phyloP scores from a whole-genome alignment of 179 eudicot species.

The Camellia oleifera region DNA sequence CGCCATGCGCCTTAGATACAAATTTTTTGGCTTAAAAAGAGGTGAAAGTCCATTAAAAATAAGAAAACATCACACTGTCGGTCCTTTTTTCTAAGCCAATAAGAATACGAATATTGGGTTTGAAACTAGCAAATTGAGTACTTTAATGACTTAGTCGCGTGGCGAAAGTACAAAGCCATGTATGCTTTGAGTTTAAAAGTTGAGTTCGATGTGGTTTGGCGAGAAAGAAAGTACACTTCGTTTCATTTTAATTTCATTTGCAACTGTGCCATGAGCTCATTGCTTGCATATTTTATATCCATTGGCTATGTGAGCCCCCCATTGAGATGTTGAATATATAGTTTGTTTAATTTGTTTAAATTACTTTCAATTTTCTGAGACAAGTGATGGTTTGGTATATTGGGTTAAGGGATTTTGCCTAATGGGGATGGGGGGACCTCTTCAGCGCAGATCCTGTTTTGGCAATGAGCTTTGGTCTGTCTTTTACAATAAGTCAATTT shows the following conservation, averaged over 20 bases:
- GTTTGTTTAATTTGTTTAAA: background rate
- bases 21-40: background rate
- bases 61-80: background rate
- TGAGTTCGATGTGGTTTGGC: background rate
- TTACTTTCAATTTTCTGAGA: background rate
- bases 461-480: no score
- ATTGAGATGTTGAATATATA: background rate
- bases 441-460: no score
- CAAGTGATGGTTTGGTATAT: no score
- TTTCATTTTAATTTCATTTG: conserved; percentile 15
- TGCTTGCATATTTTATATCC: background rate
- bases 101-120: background rate
- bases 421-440: background rate
- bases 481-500: no score
- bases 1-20: background rate
- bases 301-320: background rate
- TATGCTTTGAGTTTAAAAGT: conserved; percentile 1
- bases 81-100: background rate
- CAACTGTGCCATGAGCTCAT: conserved; percentile 2
- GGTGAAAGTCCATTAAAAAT: background rate
- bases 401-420: conserved; percentile 11
- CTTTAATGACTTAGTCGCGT: conserved; percentile 3
- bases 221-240: conserved; percentile 16
- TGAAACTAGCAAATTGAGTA: conserved; percentile 1
- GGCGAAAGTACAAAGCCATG: background rate